These are phyloP conservation scores for Catharanthus roseus DNA, from an alignment of 257 asterid species.

Conservation along the genomic window DNA sequence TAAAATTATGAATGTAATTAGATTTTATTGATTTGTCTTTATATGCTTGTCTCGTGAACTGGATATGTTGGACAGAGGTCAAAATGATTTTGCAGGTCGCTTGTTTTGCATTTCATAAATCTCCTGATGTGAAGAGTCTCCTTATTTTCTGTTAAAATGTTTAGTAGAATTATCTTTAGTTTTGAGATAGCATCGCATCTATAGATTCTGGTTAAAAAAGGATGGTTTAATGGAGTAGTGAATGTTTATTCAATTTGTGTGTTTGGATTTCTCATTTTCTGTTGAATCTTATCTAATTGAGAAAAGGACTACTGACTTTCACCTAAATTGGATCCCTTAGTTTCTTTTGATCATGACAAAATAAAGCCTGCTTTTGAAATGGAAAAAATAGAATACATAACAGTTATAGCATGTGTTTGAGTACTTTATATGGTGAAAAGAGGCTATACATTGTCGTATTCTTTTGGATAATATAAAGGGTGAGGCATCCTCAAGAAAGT, in stretches of 20 bases:
- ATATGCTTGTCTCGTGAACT: too few species aligned
- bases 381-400: neutral
- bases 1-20: too few species aligned
- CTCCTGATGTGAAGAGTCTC: neutral
- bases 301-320: neutral
- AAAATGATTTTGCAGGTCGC: neutral
- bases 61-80: too few species aligned
- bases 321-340: neutral
- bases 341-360: neutral
- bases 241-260: neutral
- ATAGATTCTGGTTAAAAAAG: neutral
- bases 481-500: too few species aligned
- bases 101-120: neutral
- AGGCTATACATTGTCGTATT: too few species aligned
- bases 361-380: neutral
- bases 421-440: too few species aligned
- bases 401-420: too few species aligned
- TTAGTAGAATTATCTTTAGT: neutral
- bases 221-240: neutral
- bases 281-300: neutral
- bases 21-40: too few species aligned
- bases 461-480: too few species aligned
- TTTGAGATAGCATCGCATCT: too few species aligned
- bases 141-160: neutral
- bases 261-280: neutral